Evolutionary conservation across 1,284 basidiomycete species (phyloP).

Genomic region (Malassezia psittaci): DNA sequence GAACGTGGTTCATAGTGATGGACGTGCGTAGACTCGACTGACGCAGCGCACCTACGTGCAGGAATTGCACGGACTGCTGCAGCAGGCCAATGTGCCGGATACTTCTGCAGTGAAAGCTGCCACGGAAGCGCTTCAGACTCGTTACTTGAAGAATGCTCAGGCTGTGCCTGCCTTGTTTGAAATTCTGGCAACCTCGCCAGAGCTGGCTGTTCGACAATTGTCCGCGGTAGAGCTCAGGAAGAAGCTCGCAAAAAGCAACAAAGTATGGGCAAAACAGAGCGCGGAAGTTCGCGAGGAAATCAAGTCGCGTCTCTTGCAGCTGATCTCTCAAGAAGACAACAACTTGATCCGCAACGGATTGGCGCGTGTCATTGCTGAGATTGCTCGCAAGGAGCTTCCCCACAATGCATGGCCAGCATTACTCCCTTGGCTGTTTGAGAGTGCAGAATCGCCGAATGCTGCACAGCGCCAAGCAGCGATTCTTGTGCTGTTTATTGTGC

Average conservation of each 20-base stretch:
- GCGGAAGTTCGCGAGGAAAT: conserved; percentile 68
- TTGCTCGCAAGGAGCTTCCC: conserved; percentile 80
- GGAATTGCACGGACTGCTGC: conserved; percentile 38
- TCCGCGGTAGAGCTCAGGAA: conserved; percentile 97
- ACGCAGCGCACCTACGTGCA: conserved; percentile 26
- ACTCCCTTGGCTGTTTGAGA: conserved; percentile 74
- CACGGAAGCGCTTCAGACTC: conserved; percentile 62
- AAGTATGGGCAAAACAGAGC: conserved; percentile 69
- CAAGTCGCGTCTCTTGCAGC: conserved; percentile 71
- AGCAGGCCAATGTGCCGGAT: conserved; percentile 45
- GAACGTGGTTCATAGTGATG: background rate
- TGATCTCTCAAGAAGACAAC: conserved; percentile 69
- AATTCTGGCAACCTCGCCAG: conserved; percentile 73
- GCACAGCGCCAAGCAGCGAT: conserved; percentile 80
- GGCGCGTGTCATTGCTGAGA: conserved; percentile 82
- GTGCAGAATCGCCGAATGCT: conserved; percentile 61
- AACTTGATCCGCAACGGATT: conserved; percentile 66
- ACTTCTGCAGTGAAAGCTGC: conserved; percentile 52
- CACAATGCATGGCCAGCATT: conserved; percentile 74
- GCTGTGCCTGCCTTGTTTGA: conserved; percentile 85
- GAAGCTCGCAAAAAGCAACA: conserved; percentile 68
- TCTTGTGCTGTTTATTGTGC: conserved; percentile 80
- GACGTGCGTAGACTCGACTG: background rate
- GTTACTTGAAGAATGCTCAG: conserved; percentile 68
- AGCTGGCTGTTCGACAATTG: conserved; percentile 75